These are phyloP conservation scores for Abrus precatorius DNA, from an alignment of 306 rosid species.

Conservation along the genomic window DNA sequence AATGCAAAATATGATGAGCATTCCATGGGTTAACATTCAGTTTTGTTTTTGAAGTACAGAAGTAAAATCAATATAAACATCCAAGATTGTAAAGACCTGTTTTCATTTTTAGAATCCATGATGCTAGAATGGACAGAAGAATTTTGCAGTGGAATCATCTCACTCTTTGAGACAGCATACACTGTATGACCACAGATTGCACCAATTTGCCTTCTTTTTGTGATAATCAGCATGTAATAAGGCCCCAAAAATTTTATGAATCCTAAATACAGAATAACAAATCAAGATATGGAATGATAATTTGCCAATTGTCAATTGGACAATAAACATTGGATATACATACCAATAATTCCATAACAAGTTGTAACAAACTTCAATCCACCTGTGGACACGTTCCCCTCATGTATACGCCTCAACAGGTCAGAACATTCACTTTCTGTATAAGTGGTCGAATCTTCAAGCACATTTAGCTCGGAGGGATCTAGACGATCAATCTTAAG, in stretches of 20 bases:
- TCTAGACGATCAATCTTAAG: slow-evolving; percentile 83
- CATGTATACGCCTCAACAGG: slow-evolving; percentile 81
- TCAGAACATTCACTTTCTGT: slow-evolving; percentile 80
- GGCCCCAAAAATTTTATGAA: slow-evolving; percentile 88
- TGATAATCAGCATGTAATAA: slow-evolving; percentile 84
- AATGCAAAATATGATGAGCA: slow-evolving; percentile 10
- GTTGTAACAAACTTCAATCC: slow-evolving; percentile 84
- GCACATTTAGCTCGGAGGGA: slow-evolving; percentile 67
- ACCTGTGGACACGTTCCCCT: slow-evolving; percentile 85
- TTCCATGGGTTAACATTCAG: slow-evolving; percentile 41
- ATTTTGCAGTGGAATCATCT: slow-evolving; percentile 79
- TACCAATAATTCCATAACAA: slow-evolving; percentile 93
- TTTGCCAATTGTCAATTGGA: slow-evolving; percentile 17
- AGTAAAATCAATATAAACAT: slow-evolving; percentile 49
- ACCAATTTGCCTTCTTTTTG: slow-evolving; percentile 88
- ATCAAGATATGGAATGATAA: slow-evolving; percentile 39
- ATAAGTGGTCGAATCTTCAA: slow-evolving; percentile 77
- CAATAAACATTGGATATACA: slow-evolving; percentile 32
- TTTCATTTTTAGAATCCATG: slow-evolving; percentile 70
- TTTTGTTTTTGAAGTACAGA: slow-evolving; percentile 58
- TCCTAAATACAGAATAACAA: slow-evolving; percentile 60
- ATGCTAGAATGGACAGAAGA: slow-evolving; percentile 67
- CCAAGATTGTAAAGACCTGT: slow-evolving; percentile 82
- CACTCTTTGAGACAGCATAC: slow-evolving; percentile 79
- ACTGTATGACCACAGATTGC: slow-evolving; percentile 80